A percentile compares a stretch with the other conserved stretches of the same genome.
These are phyloP conservation scores for Sporopachydermia cereana DNA, from an alignment of 1,139 yeast genomes.

Conservation along the genomic window DNA sequence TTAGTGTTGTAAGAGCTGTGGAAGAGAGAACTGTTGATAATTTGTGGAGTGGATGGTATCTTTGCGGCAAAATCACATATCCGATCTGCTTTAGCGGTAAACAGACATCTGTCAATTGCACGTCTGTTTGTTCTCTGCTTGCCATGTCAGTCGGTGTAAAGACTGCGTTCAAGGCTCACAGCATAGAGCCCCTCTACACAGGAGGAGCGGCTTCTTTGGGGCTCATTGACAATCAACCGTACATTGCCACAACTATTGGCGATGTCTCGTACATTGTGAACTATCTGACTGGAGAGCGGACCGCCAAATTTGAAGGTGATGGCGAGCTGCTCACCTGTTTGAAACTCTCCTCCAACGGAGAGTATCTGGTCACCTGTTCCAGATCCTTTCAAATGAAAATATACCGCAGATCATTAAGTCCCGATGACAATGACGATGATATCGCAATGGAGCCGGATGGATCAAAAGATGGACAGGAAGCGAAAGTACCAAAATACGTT, in stretches of 20 bases:
- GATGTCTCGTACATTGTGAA: constrained; percentile 17
- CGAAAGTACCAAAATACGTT: constrained; percentile 11
- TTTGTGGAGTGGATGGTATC: too few relatives aligned
- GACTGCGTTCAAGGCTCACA: constrained; percentile 31
- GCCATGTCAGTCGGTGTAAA: constrained; percentile 16
- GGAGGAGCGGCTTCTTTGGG: constrained; percentile 76
- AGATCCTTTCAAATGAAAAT: constrained; percentile 76
- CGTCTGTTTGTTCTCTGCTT: too few relatives aligned
- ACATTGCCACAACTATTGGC: constrained; percentile 12
- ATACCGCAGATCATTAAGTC: constrained; percentile 30
- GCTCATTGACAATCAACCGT: constrained; percentile 36
- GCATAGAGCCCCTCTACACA: constrained; percentile 66
- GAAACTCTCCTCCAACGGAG: constrained; percentile 66
- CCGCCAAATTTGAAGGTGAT: constrained; percentile 71
- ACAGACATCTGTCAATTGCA: too few relatives aligned
- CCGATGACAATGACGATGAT: not conserved
- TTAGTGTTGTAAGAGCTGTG: too few relatives aligned
- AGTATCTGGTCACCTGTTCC: constrained; percentile 57
- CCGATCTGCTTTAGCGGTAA: too few relatives aligned
- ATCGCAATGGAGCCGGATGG: constrained; percentile 9
- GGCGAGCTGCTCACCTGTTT: constrained; percentile 74
- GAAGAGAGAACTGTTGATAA: too few relatives aligned
- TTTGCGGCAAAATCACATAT: too few relatives aligned
- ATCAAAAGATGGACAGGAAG: constrained; percentile 10
- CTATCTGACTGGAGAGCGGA: constrained; percentile 40